phyloP scores from a whole-genome alignment of 306 rosid genomes.

The Alnus glutinosa region DNA sequence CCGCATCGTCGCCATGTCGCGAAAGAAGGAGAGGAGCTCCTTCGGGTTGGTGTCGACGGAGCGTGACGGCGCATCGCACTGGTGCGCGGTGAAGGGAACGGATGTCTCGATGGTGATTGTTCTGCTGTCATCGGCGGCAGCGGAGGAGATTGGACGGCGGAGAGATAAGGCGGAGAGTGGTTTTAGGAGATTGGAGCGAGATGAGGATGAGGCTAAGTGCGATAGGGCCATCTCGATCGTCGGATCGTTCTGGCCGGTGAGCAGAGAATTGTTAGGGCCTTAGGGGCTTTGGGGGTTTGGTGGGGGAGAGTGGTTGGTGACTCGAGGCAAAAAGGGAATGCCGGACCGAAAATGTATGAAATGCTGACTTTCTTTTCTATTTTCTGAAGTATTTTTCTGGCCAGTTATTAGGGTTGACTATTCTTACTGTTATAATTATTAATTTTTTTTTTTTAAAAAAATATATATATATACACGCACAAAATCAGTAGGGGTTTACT shows the following conservation, averaged over 20 bases:
- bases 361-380: background rate
- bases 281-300: background rate
- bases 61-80: slow-evolving; percentile 72
- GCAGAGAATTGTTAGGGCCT: background rate
- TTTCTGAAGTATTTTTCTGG: no score
- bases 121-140: slow-evolving; percentile 36
- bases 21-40: slow-evolving; percentile 69
- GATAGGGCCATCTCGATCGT: slow-evolving; percentile 59
- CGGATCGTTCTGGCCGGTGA: slow-evolving; percentile 4
- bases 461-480: no score
- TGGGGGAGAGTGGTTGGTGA: background rate
- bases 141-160: slow-evolving; percentile 54
- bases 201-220: slow-evolving; percentile 46
- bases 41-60: slow-evolving; percentile 58
- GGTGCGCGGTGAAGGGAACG: slow-evolving; percentile 75
- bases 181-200: slow-evolving; percentile 41
- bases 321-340: background rate
- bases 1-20: slow-evolving; percentile 78
- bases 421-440: no score
- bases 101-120: slow-evolving; percentile 71
- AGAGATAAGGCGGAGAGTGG: slow-evolving; percentile 45
- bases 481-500: no score
- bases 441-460: no score
- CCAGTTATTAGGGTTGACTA: no score
- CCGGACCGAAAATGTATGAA: background rate